Percentiles rank a stretch among this genome's conserved stretches.
phyloP scores from a whole-genome alignment of 257 asterid species.

The Ehretia macrophylla region DNA sequence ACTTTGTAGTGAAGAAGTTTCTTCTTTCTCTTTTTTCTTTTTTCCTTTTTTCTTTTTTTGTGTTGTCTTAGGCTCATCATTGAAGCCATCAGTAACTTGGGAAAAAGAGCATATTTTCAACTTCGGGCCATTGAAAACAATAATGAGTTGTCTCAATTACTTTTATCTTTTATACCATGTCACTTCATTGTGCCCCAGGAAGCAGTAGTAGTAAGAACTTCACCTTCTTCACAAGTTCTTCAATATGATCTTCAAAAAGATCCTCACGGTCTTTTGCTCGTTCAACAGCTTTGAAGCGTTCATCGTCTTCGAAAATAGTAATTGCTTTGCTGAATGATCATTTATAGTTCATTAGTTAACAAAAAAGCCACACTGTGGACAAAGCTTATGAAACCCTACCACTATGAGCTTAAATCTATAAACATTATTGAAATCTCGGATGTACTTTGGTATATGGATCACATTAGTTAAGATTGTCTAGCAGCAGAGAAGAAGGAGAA shows the following conservation, averaged over 20 bases:
- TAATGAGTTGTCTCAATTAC: no score
- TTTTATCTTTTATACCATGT: no score
- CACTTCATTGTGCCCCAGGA: no score
- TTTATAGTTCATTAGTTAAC: slow-evolving; percentile 17
- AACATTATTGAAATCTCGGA: slow-evolving; percentile 1
- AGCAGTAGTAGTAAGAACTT: not conserved
- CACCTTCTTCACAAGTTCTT: slow-evolving; percentile 83
- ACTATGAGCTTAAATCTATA: slow-evolving; percentile 8
- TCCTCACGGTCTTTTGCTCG: slow-evolving; percentile 82
- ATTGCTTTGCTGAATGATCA: slow-evolving; percentile 63
- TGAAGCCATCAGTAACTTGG: no score
- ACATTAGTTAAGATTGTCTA: slow-evolving; percentile 6
- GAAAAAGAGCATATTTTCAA: no score
- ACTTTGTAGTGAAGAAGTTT: no score
- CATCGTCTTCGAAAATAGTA: slow-evolving; percentile 71
- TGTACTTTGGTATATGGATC: not conserved
- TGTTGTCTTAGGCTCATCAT: no score
- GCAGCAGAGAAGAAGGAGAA: slow-evolving; percentile 7
- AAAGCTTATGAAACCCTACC: not conserved
- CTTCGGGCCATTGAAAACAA: no score
- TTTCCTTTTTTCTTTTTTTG: no score
- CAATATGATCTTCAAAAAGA: slow-evolving; percentile 63
- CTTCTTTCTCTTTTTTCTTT: no score
- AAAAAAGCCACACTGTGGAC: not conserved
- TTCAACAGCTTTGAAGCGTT: slow-evolving; percentile 82